Base-by-base conservation (phyloP, 495 filamentous ascomycete genomes). In the Tuber borchii region DNA sequence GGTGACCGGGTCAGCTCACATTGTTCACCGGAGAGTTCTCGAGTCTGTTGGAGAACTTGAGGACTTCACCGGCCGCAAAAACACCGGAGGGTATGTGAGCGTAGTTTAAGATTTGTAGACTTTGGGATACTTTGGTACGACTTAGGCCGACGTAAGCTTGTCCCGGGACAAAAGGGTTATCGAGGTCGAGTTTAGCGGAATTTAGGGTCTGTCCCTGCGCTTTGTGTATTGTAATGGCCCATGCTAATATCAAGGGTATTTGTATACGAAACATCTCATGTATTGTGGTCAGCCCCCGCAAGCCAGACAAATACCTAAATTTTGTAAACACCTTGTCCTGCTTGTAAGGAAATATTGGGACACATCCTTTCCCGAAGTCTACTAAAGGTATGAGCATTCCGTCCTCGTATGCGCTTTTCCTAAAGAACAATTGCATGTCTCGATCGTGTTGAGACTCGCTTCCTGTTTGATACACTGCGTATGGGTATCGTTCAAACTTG, bases 101-200 rank as follows among this genome's bases (percentile, higher is more conserved):
- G 48, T 56, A 56, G 48, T 56, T 56, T 56, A 56, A 56, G 48
- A 56, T 56, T n/a, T 56, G 48, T 56, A 56, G 48, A n/a, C 20
- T 10, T 5, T n/a, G 48, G 2, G 48, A 56, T 56, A n/a, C 48
- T 20, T n/a, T 56, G 48, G 48, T 56, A 10, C 48, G 48, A n/a
- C 48, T 56, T 56, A 56, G 22, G 22, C 48, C 48, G 20, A 56
- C 48, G 48, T 56, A 56, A 56, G 48, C 48, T 9, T 56, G 48
- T 10, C 48, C 48, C 7, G 48, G 48, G n/a, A n/a, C 48, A n/a
- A 56, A 56, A 9, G 48, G 48, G 1, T 17, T 10, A 20, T 56
- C 48, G 48, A 56, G 48, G 48, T 56, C 19, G 48, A 56, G 48
- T 56, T n/a, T 22, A 56, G 20, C 48, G 48, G 48, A 56, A 7